Evolutionary conservation across 169 alveolate genomes (phyloP), one percentile per base, ranked within the genome.

Genomic region (Plasmodium vinckei): DNA sequence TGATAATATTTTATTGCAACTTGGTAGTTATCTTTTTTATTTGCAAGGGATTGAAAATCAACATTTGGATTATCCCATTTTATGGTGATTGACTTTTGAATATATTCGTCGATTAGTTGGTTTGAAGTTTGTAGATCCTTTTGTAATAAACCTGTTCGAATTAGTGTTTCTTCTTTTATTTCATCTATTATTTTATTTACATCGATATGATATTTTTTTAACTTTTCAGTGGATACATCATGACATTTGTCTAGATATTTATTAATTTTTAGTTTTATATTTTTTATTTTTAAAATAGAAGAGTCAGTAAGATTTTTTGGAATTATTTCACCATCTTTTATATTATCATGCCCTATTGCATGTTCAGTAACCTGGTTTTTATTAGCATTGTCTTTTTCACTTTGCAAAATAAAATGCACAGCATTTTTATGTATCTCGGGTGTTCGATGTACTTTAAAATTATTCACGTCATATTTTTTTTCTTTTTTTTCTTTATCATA

Each of bases 191-290:
- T 19, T 19, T 17, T 57, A 44, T 21, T 68, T 21, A 57, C 53
- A 67, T 17, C 47, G 9, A 9, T 77, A 54, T 64, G 69, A 39
- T 77, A 77, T 13, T 77, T 56, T 53, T 77, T 77, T 33, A 77
- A 27, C 27, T 47, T 10, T 4, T 21, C 19, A 13, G 25, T 25
- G 1, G 63, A 63, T 2, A 15, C 42, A 23, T 61, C 69, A 23
- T 77, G 72, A 25, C 60, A 53, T 33, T 77, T 77, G 42, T 21
- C 49, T 42, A 77, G 27, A 51, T 77, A 77, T 51, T 44, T 77
- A 56, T 25, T 65, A 42, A 46, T n/a, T 64, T 63, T 64, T 57
- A 77, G 49, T 6, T 42, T 51, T 39, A 64, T 44, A 13, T 77
- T 65, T 39, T 64, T 63, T 59, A 77, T 64, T 46, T 53, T 77